Evolutionary conservation across 805 yeast species (phyloP).

Genomic region (Teunomyces kruisii): DNA sequence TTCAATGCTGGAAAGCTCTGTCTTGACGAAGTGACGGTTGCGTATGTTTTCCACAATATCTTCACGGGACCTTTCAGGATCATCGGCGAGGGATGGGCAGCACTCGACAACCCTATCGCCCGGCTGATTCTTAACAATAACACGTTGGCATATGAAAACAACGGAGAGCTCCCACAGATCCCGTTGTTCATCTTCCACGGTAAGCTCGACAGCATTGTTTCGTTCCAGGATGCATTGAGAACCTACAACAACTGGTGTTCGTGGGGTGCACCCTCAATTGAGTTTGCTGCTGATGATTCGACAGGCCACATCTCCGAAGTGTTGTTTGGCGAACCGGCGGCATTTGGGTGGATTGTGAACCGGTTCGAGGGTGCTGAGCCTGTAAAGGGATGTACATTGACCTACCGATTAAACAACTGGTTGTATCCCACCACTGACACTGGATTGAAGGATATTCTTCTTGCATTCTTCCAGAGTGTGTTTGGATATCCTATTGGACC

Average conservation of each 20-base stretch:
- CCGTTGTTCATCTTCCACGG: constrained; percentile 13
- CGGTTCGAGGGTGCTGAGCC: constrained; percentile 15
- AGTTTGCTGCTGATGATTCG: constrained; percentile 6
- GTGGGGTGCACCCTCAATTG: constrained; percentile 10
- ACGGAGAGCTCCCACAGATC: constrained; percentile 8
- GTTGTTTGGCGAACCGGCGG: constrained; percentile 13
- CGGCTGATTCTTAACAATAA: constrained; percentile 17
- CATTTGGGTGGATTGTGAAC: constrained; percentile 17
- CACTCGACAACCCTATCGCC: constrained; percentile 6
- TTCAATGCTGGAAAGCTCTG: not conserved
- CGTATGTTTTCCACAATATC: not conserved
- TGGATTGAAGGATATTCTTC: not conserved
- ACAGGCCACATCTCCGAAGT: constrained; percentile 17
- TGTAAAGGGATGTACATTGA: constrained; percentile 17
- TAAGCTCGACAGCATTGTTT: constrained; percentile 10
- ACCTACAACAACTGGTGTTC: constrained; percentile 12
- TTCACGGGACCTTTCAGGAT: not conserved
- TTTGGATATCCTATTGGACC: not conserved
- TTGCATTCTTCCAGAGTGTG: not conserved
- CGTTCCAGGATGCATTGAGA: constrained; percentile 6
- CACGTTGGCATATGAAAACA: constrained; percentile 17
- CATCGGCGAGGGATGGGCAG: not conserved
- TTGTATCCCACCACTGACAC: constrained; percentile 37
- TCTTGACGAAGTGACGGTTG: not conserved
- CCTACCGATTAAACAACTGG: constrained; percentile 49